Evolutionary conservation across 1,284 basidiomycete genomes (phyloP), one percentile per base, ranked within the genome.

Genomic region (Cryptococcus sp.): DNA sequence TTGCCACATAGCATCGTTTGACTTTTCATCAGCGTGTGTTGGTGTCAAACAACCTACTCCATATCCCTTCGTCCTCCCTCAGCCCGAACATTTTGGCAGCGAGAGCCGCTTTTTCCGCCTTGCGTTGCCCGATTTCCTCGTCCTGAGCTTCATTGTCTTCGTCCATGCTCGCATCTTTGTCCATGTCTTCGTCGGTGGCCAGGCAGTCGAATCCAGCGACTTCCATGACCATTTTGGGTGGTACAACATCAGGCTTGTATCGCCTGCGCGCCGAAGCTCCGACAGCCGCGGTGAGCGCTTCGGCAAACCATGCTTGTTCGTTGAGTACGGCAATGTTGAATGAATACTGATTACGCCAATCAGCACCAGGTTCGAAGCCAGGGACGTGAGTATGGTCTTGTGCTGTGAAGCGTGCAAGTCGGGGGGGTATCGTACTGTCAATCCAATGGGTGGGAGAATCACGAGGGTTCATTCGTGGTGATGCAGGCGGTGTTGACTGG

Each of bases 1-100:
- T 60, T 15, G 54, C 56, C n/a, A 78, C 52, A 43, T 78, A 78
- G 49, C 77, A 76, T 15, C 78, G 70, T 65, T 79, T 79, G 49
- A 79, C 70, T 71, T 47, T 6, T 22, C 20, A 23, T 49, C 52
- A 50, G 45, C n/a, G 7, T 20, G 22, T 30, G 58, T 43, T 60
- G 59, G 47, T 11, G 20, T 38, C 23, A 16, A 25, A 43, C 8
- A 22, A 66, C 72, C 65, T 55, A 74, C 74, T 62, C 76, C 75
- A 79, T 3, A 79, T 69, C 0, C 70, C 75, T 50, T 79, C 77
- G 4, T 70, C 70, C 57, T 76, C 70, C 22, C 65, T 64, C n/a
- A 80, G 54, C 1, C 75, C 76, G 56, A 79, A 78, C 27, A 77
- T 58, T 41, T 71, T 69, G 10, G 74, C 72, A 7, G 73, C 72